Base-by-base conservation (phyloP, 192 early-diverging fungal genomes). In the Lobulomyces angularis region DNA sequence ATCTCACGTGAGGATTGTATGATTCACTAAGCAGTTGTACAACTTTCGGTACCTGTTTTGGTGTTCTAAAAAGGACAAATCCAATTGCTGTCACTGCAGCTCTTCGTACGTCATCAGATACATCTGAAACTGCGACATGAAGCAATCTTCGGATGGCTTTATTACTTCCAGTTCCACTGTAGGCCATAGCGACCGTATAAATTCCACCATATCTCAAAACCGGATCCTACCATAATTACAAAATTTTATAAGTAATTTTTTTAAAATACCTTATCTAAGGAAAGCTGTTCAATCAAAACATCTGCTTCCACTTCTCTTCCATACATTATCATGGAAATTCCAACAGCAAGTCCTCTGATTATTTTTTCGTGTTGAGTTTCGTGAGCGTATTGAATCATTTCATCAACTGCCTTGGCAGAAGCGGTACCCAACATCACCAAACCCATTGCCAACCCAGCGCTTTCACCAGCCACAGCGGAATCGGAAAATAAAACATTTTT, bases 341-440 rank as follows among this genome's bases (percentile, higher is more conserved):
- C 93, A 20, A 95, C 69, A 6, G 92, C 82, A 44, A 96, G 62
- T 35, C 91, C 88, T 26, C 95, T 86, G 42, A 99, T 97, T 47
- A 97, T 99, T 69, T 99, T 99, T 51, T 99, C 95, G 63, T 99
- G 95, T 57, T 90, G 87, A 3, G 95, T 99, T 45, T 97, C 93
- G 47, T 88, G 86, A 11, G 95, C 95, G 48, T 99, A 99, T 50
- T 85, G 80, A 23, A 97, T 64, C 91, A 99, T 95, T 44, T 92
- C 91, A 28, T 83, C 84, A 41, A 99, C 59, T 4, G 82, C 84
- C 33, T 73, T 69, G 27, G 75, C 54, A 5, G 81, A 77, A 33
- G 69, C 83, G 9, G 85, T 92, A 25, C 95, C 95, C 48, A 97
- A 76, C 91, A 94, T 97, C 22, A 94, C 83, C 54, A 99, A 64